These are phyloP conservation scores for Sporothrix pallida DNA, from an alignment of 2,329 filamentous ascomycete genomes.

Conservation along the genomic window DNA sequence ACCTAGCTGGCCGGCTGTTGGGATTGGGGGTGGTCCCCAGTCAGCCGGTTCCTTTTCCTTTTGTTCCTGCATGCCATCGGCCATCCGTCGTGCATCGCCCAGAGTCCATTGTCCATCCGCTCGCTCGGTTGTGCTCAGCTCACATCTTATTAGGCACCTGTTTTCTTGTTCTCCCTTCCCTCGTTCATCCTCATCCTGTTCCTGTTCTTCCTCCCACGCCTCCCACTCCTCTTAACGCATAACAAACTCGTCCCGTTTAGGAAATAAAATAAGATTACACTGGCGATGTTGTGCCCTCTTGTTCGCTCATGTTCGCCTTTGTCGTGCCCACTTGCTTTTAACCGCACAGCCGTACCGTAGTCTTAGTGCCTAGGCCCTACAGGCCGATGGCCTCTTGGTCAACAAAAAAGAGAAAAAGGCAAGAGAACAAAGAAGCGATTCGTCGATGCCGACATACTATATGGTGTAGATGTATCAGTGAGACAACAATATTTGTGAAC, in stretches of 20 bases:
- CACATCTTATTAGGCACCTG: neutral
- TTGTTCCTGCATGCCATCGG: neutral
- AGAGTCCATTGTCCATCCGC: too few species aligned
- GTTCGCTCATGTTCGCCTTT: neutral
- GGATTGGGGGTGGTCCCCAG: neutral
- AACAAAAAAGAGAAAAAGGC: neutral
- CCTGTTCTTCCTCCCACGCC: neutral
- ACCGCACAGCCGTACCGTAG: constrained; percentile 42
- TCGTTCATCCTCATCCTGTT: constrained; percentile 9
- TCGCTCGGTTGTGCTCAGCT: neutral
- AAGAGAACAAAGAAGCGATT: neutral
- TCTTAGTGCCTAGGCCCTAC: neutral
- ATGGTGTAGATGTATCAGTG: constrained; percentile 27
- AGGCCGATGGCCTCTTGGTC: neutral
- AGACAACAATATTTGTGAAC: too few species aligned
- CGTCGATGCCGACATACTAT: neutral
- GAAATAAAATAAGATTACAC: constrained; percentile 48
- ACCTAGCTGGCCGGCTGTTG: neutral
- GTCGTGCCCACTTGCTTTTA: constrained; percentile 38
- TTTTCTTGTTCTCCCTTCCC: neutral
- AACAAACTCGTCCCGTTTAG: constrained; percentile 51
- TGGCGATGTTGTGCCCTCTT: neutral
- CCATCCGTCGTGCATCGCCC: too few species aligned
- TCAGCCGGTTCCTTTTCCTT: constrained; percentile 12
- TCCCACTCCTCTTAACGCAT: constrained; percentile 46